Evolutionary conservation across 2,329 filamentous ascomycete genomes (phyloP).

Genomic region (Lasiodiplodia sp.): DNA sequence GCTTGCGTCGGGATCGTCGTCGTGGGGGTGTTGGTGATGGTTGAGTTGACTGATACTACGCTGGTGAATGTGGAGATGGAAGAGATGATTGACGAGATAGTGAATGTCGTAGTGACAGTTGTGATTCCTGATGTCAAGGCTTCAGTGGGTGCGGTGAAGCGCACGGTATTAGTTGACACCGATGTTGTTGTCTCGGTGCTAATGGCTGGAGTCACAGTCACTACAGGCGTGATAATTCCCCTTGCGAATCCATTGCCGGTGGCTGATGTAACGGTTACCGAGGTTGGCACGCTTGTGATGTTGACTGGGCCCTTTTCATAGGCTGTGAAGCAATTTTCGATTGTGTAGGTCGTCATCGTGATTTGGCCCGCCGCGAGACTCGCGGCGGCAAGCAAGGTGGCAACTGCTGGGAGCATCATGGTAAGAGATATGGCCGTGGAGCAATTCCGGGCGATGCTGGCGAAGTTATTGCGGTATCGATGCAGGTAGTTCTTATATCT

Average conservation of each 20-base stretch:
- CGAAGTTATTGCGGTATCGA: neutral
- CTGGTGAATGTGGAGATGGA: neutral
- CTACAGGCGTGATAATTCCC: neutral
- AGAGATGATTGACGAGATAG: neutral
- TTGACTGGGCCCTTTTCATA: neutral
- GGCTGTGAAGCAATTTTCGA: neutral
- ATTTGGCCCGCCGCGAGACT: neutral
- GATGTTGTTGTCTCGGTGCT: slow-evolving; percentile 3
- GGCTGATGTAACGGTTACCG: neutral
- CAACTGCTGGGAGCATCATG: neutral
- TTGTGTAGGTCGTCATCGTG: neutral
- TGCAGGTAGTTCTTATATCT: neutral
- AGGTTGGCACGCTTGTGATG: neutral
- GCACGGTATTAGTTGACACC: neutral
- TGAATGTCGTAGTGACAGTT: slow-evolving; percentile 5
- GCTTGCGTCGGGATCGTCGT: neutral
- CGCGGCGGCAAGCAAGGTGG: neutral
- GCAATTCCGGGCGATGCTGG: neutral
- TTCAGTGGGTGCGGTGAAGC: neutral
- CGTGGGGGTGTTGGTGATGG: neutral
- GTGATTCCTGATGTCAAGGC: neutral
- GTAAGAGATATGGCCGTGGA: neutral
- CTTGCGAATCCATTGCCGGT: neutral
- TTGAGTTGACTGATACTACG: neutral
- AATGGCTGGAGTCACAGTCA: neutral